These are phyloP conservation scores for Astrothelium subdiscretum DNA, from an alignment of 495 filamentous ascomycete species.

Conservation along the genomic window DNA sequence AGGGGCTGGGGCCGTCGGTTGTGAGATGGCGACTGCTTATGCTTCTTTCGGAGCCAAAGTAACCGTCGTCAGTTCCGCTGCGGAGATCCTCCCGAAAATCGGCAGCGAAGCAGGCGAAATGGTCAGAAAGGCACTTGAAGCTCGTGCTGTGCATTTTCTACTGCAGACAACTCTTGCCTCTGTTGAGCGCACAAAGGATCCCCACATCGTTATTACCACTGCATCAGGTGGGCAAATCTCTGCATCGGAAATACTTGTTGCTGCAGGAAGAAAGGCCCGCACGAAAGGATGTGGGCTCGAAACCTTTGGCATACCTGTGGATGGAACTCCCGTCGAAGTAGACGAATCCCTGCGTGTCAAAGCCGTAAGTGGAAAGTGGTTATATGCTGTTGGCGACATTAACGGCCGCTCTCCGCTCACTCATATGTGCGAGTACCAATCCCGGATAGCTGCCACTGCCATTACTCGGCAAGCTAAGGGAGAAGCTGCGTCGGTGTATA, in stretches of 20 bases:
- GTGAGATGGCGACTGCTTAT: constrained; percentile 21
- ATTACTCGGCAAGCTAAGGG: constrained; percentile 8
- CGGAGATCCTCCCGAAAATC: constrained; percentile 17
- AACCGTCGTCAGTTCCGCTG: constrained; percentile 11
- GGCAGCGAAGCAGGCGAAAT: constrained; percentile 13
- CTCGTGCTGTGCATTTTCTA: not conserved
- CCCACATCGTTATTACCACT: constrained; percentile 4
- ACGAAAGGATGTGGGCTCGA: constrained; percentile 17
- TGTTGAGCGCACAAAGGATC: constrained; percentile 4
- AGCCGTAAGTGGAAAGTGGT: constrained; percentile 8
- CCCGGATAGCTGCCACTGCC: constrained; percentile 11
- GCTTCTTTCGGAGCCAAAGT: constrained; percentile 14
- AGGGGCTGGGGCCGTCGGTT: constrained; percentile 16
- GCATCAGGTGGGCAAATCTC: constrained; percentile 10
- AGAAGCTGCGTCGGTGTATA: not conserved
- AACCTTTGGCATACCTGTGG: constrained; percentile 7
- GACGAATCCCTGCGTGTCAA: constrained; percentile 12
- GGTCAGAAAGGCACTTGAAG: constrained; percentile 10
- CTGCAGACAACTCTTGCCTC: not conserved
- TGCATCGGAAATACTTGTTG: constrained; percentile 12
- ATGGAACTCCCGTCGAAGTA: constrained; percentile 10
- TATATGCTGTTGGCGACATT: constrained; percentile 18
- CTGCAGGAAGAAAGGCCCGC: constrained; percentile 12
- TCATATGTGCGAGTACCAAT: constrained; percentile 18
- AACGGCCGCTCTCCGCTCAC: constrained; percentile 14